A percentile compares a stretch with the other conserved stretches of the same genome.
Conservation (phyloP, 495 filamentous ascomycete species). For the Podospora appendiculata region DNA sequence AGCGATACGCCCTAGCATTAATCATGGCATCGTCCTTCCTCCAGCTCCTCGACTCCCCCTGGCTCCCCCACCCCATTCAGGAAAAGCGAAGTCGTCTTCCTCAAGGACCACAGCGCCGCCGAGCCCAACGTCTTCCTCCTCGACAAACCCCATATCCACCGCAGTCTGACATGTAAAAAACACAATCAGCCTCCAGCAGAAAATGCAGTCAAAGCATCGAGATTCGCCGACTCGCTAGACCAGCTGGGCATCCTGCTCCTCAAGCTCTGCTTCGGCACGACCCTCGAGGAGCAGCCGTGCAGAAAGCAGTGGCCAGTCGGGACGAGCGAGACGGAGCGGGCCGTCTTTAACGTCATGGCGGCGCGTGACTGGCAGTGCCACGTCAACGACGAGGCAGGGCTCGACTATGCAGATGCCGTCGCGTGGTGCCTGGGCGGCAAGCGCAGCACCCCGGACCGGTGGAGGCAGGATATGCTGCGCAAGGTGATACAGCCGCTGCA, state of each 20-base stretch:
- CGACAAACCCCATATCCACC: neutral
- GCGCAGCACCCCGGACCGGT: neutral
- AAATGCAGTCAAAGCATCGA: neutral
- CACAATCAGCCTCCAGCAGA: neutral
- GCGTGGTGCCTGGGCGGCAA: constrained; percentile 26
- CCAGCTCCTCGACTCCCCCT: constrained; percentile 12
- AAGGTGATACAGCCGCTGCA: neutral
- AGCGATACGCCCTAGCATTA: constrained; percentile 7
- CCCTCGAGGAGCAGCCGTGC: constrained; percentile 13
- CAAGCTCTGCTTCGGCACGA: constrained; percentile 29
- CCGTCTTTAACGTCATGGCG: neutral
- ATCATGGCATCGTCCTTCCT: constrained; percentile 15
- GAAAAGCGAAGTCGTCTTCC: constrained; percentile 8
- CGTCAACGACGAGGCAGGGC: constrained; percentile 26
- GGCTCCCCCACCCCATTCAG: constrained; percentile 1
- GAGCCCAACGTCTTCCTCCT: neutral
- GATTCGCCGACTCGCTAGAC: neutral
- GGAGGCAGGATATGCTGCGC: constrained; percentile 2
- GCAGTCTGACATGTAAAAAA: neutral
- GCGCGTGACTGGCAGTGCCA: constrained; percentile 1
- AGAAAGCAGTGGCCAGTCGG: constrained; percentile 2
- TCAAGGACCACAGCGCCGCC: neutral
- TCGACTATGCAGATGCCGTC: constrained; percentile 25
- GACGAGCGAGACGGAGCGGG: neutral
- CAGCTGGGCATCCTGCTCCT: constrained; percentile 24